Percentiles rank a stretch among this genome's conserved stretches.
phyloP scores from a whole-genome alignment of 768 basidiomycete species.

The Suillus brevipes region DNA sequence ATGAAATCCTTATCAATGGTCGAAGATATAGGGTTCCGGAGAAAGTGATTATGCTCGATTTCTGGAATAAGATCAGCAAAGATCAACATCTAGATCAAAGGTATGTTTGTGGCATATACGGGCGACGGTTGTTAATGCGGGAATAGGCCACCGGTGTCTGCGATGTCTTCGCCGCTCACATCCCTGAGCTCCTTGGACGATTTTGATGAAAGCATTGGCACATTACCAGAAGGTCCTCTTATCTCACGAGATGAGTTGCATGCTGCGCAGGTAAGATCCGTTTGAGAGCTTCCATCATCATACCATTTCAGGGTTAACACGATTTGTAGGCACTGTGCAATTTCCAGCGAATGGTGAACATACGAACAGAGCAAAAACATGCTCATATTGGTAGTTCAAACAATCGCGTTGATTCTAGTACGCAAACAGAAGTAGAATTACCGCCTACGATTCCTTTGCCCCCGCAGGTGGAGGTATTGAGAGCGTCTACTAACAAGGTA shows the following conservation, averaged over 20 bases:
- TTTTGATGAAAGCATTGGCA: slow-evolving; percentile 37
- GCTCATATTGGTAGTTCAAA: slow-evolving; percentile 9
- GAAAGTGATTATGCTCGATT: slow-evolving; percentile 87
- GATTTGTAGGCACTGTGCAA: slow-evolving; percentile 41
- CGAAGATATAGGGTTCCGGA: slow-evolving; percentile 93
- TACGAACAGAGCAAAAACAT: slow-evolving; percentile 16
- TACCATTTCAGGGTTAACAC: slow-evolving; percentile 13
- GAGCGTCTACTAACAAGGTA: slow-evolving; percentile 24
- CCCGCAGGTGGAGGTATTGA: slow-evolving; percentile 22
- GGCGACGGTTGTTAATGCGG: not conserved
- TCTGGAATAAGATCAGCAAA: slow-evolving; percentile 81
- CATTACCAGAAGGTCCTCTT: slow-evolving; percentile 24
- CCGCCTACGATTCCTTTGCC: slow-evolving; percentile 10
- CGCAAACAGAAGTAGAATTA: slow-evolving; percentile 30
- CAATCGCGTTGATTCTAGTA: slow-evolving; percentile 23
- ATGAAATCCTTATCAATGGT: slow-evolving; percentile 86
- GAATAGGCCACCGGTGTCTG: slow-evolving; percentile 35
- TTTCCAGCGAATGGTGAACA: slow-evolving; percentile 28
- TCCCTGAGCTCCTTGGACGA: slow-evolving; percentile 75
- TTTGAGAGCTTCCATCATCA: slow-evolving; percentile 7
- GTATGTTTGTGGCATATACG: slow-evolving; percentile 34
- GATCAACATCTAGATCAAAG: slow-evolving; percentile 40
- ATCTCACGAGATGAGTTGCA: slow-evolving; percentile 50
- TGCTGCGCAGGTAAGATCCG: slow-evolving; percentile 55
- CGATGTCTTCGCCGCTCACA: slow-evolving; percentile 70